Conservation (phyloP, 2,329 filamentous ascomycete genomes). For the Curvularia sp. region DNA sequence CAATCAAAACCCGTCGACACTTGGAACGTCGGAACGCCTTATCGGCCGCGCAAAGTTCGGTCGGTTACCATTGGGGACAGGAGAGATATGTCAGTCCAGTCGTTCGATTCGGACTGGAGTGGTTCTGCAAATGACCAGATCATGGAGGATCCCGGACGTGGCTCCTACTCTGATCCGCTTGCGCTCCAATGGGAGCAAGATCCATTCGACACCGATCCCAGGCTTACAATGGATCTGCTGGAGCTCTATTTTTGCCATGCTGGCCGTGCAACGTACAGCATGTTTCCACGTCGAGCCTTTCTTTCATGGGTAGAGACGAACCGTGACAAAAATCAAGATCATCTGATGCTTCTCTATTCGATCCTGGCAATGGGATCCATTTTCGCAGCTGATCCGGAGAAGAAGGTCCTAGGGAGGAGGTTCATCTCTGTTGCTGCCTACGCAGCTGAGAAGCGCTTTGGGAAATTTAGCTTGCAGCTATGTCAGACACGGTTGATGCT, state of each 20-base stretch:
- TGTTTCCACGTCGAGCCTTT: conserved; percentile 64
- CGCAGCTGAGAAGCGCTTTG: conserved; percentile 60
- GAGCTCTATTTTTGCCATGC: conserved; percentile 65
- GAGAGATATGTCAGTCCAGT: conserved; percentile 46
- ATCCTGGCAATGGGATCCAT: conserved; percentile 65
- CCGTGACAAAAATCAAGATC: conserved; percentile 59
- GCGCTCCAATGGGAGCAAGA: conserved; percentile 59
- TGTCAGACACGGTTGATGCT: conserved; percentile 73
- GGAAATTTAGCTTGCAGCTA: conserved; percentile 66
- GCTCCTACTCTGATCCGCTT: conserved; percentile 44
- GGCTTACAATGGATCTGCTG: conserved; percentile 59
- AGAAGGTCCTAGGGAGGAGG: conserved; percentile 54
- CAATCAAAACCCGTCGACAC: conserved; percentile 35
- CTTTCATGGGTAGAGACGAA: conserved; percentile 60
- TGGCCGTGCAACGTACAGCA: conserved; percentile 61
- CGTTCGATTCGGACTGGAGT: conserved; percentile 46
- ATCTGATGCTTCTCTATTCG: conserved; percentile 67
- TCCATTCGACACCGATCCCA: conserved; percentile 60
- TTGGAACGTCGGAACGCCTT: conserved; percentile 38
- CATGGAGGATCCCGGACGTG: conserved; percentile 37
- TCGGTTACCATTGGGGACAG: conserved; percentile 31
- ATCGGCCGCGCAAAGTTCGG: conserved; percentile 38
- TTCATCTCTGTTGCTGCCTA: conserved; percentile 65
- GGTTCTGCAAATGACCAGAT: conserved; percentile 38
- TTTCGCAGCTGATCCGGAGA: conserved; percentile 59